Percentiles rank a stretch among this genome's conserved stretches.
phyloP scores from a whole-genome alignment of 257 asterid species.

The Solanum chaucha region DNA sequence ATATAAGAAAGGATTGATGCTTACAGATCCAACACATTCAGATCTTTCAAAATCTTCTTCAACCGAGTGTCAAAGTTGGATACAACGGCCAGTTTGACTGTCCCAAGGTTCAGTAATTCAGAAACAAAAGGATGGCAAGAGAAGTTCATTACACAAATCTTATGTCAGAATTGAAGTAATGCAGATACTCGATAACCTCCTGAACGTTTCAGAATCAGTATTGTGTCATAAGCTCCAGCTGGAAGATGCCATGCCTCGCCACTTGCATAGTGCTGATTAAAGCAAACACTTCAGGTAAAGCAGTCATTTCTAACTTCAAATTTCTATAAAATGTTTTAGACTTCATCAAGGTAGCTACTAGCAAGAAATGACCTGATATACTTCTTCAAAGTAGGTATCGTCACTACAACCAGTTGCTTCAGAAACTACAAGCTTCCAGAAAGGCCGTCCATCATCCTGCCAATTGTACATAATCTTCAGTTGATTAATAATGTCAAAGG shows the following conservation, averaged over 20 bases:
- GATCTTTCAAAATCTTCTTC: conserved; percentile 76
- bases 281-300: background rate
- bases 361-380: conserved; percentile 48
- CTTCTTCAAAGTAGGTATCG: conserved; percentile 68
- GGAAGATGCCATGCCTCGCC: conserved; percentile 96
- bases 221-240: conserved; percentile 62
- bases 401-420: conserved; percentile 81
- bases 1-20: conserved; percentile 11
- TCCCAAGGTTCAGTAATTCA: conserved; percentile 9
- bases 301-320: background rate
- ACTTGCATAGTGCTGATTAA: conserved; percentile 70
- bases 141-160: background rate
- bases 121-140: conserved; percentile 2
- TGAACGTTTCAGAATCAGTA: conserved; percentile 44
- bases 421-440: conserved; percentile 82
- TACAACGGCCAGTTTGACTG: conserved; percentile 94
- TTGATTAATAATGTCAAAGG: background rate
- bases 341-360: background rate
- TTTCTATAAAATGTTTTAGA: background rate
- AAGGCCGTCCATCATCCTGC: conserved; percentile 91
- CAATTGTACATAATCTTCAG: conserved; percentile 2
- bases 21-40: conserved; percentile 68
- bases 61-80: conserved; percentile 93
- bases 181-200: conserved; percentile 59
- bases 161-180: conserved; percentile 2